A percentile compares a stretch with the other conserved stretches of the same genome.
Conservation (phyloP, 106 monocot genomes). For the Agapanthus africanus region DNA sequence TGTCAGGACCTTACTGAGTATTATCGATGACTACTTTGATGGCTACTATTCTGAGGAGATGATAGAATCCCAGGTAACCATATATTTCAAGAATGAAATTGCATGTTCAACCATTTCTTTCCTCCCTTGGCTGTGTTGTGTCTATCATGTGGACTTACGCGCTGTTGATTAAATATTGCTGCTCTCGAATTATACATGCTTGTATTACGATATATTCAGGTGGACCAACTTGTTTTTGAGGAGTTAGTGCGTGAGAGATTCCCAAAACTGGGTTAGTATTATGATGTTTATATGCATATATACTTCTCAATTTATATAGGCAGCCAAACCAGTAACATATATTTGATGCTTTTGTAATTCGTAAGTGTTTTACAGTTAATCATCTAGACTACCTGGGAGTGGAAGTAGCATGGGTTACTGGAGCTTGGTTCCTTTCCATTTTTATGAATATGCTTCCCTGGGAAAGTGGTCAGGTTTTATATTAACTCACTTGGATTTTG, state of each 20-base stretch:
- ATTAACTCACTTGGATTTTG: neutral
- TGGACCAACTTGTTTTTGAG: constrained; percentile 96
- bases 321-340: neutral
- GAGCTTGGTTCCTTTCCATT: constrained; percentile 98
- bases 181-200: neutral
- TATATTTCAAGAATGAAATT: neutral
- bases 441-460: constrained; percentile 97
- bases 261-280: constrained; percentile 77
- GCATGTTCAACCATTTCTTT: neutral
- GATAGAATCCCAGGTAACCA: constrained; percentile 95
- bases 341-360: neutral
- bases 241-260: constrained; percentile 77
- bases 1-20: constrained; percentile 77
- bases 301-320: neutral
- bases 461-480: constrained; percentile 97
- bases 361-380: constrained; percentile 46
- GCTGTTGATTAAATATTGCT: neutral
- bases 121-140: too few relatives aligned
- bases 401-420: constrained; percentile 93
- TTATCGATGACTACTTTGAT: constrained; percentile 95
- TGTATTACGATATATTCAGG: constrained; percentile 37
- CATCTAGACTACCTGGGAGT: constrained; percentile 95
- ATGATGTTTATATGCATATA: neutral
- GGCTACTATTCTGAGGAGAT: constrained; percentile 97
- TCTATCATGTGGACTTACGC: neutral